Evolutionary conservation across 805 yeast genomes (phyloP).

Genomic region (Blastobotrys chiropterorum): DNA sequence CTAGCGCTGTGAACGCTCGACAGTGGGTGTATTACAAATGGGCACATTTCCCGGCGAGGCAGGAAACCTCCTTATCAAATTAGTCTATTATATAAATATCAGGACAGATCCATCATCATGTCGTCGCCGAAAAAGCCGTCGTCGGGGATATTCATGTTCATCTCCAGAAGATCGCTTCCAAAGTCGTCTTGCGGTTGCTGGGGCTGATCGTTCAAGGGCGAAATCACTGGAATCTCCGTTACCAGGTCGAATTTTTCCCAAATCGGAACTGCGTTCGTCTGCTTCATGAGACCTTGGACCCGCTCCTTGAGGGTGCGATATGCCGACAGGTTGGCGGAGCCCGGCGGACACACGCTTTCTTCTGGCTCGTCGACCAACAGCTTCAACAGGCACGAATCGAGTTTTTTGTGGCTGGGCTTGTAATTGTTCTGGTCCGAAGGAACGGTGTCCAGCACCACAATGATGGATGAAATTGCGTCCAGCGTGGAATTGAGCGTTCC

Average conservation of each 20-base stretch:
- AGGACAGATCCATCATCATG: slow-evolving; percentile 4
- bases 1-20: too few species aligned
- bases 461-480: slow-evolving; percentile 19
- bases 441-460: slow-evolving; percentile 12
- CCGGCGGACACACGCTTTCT: neutral
- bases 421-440: neutral
- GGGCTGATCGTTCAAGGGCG: neutral
- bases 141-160: neutral
- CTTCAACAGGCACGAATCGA: neutral
- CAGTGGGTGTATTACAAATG: too few species aligned
- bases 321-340: neutral
- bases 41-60: too few species aligned
- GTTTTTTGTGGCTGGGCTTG: neutral
- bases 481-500: slow-evolving; percentile 19
- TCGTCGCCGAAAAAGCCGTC: slow-evolving; percentile 2
- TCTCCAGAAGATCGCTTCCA: neutral
- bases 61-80: too few species aligned
- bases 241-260: neutral
- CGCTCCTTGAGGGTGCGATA: neutral
- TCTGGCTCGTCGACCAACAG: neutral
- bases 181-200: neutral
- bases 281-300: slow-evolving; percentile 1
- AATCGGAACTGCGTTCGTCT: neutral
- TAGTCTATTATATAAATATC: too few species aligned
- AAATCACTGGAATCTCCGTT: neutral